Percentiles rank a stretch among this genome's conserved stretches.
Conservation (phyloP, 208 protist species). For the Acanthamoeba quina region DNA sequence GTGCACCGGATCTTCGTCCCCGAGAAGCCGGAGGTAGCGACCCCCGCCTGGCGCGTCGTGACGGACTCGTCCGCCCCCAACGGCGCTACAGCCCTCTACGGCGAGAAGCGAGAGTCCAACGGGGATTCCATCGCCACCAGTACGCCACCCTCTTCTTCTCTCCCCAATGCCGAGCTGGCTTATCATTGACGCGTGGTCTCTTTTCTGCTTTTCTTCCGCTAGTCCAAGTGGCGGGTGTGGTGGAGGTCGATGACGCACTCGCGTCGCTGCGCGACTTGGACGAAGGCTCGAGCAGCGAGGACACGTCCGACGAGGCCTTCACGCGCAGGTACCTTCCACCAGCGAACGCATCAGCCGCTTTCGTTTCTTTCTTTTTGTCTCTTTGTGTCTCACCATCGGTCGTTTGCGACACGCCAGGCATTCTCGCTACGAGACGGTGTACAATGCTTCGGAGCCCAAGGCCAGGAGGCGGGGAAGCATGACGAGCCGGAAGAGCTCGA, state of each 20-base stretch:
- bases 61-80: not conserved
- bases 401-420: not conserved
- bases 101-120: not conserved
- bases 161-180: not conserved
- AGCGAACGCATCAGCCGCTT: not conserved
- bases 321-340: not conserved
- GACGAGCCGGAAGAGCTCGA: not conserved
- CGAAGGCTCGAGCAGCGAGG: constrained; percentile 50
- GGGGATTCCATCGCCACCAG: not conserved
- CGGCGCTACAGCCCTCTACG: not conserved
- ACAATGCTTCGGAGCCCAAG: not conserved
- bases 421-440: constrained; percentile 24
- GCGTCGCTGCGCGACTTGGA: not conserved
- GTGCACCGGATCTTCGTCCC: constrained; percentile 45
- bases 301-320: constrained; percentile 61
- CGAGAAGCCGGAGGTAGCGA: constrained; percentile 21
- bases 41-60: constrained; percentile 18
- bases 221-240: not conserved
- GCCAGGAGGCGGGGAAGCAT: constrained; percentile 5
- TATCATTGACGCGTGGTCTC: too few species aligned
- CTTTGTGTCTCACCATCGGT: not conserved
- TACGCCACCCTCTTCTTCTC: not conserved
- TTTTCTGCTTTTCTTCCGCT: not conserved
- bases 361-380: not conserved
- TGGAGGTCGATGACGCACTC: not conserved